Conservation (phyloP, 106 monocot genomes). For the Gastrodia elata region DNA sequence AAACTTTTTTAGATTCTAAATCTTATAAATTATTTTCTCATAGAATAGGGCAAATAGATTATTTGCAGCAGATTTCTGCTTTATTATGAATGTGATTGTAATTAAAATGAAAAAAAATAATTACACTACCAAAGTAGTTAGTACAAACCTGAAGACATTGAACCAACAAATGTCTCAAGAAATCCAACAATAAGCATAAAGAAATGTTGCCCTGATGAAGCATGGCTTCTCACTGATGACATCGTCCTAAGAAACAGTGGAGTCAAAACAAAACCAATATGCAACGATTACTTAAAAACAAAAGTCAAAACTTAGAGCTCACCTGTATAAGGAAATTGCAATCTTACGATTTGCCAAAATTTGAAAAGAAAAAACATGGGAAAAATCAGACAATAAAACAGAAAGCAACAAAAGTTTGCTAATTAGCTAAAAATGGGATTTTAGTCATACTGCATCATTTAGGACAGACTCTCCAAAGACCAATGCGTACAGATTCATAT, state of each 20-base stretch:
- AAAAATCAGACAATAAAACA: background rate
- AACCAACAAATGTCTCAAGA: conserved; percentile 98
- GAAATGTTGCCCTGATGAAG: conserved; percentile 51
- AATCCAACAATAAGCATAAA: conserved; percentile 64
- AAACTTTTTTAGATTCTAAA: too few species aligned
- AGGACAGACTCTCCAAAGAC: conserved; percentile 99
- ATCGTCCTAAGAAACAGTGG: conserved; percentile 53
- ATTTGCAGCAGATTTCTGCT: background rate
- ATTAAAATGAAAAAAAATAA: background rate
- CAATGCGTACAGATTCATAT: conserved; percentile 90
- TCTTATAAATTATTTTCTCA: background rate
- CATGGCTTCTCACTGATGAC: conserved; percentile 80
- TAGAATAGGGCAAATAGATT: background rate
- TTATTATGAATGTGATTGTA: background rate
- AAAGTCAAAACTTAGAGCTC: conserved; percentile 14
- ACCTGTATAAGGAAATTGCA: conserved; percentile 99
- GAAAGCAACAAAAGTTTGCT: background rate
- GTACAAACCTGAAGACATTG: conserved; percentile 73
- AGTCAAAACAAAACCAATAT: background rate
- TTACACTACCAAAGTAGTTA: background rate
- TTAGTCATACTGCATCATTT: conserved; percentile 82
- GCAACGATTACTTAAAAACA: background rate
- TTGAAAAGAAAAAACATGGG: background rate
- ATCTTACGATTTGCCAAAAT: conserved; percentile 37
- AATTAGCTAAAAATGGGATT: background rate